phyloP scores from a whole-genome alignment of 2,329 filamentous ascomycete genomes.

The Neopestalotiopsis sp. region DNA sequence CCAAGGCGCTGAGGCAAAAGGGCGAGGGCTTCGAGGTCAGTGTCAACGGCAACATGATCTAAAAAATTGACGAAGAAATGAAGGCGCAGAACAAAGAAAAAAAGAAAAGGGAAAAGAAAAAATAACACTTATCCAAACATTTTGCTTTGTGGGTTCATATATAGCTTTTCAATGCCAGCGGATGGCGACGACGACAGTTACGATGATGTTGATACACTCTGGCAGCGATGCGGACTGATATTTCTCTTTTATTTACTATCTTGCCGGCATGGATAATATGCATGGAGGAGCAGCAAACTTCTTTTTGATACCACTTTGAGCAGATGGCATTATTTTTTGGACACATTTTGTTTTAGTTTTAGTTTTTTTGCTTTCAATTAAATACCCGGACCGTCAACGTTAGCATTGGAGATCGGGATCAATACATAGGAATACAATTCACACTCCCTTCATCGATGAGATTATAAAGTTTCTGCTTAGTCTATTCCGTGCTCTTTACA shows the following conservation, averaged over 20 bases:
- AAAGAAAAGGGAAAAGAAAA: background rate
- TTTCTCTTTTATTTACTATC: background rate
- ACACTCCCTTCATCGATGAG: too few relatives aligned
- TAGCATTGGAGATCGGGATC: background rate
- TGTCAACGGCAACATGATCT: constrained; percentile 81
- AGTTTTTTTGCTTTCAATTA: background rate
- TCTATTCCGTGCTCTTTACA: too few relatives aligned
- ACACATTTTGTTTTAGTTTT: background rate
- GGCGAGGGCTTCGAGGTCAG: constrained; percentile 82
- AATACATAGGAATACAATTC: background rate
- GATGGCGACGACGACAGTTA: background rate
- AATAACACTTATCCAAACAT: background rate
- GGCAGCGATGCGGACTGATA: background rate
- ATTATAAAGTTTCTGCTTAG: too few relatives aligned
- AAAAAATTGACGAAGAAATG: constrained; percentile 21
- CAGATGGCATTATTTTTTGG: background rate
- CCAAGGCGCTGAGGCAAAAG: constrained; percentile 86
- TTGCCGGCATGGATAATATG: background rate
- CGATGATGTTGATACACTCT: constrained; percentile 3
- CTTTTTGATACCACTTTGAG: constrained; percentile 17
- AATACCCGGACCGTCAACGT: background rate
- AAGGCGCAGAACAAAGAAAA: background rate
- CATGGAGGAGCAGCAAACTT: constrained; percentile 1
- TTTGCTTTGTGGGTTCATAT: background rate
- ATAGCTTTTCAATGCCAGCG: background rate